Percentiles rank a stretch among this genome's conserved stretches.
These are phyloP conservation scores for Podospora australis DNA, from an alignment of 495 filamentous ascomycete genomes.

Conservation along the genomic window DNA sequence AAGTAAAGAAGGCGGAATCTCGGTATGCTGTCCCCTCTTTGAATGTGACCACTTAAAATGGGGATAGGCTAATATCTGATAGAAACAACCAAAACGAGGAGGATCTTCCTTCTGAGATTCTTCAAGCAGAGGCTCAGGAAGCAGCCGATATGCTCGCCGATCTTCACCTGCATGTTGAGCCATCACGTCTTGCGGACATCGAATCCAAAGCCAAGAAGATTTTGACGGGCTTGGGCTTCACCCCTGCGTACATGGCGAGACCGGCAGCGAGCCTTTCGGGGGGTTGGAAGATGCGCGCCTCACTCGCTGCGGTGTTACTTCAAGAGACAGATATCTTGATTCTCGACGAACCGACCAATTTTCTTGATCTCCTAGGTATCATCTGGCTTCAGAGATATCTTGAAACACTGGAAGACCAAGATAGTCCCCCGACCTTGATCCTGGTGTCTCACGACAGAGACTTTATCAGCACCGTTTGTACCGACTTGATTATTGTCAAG, in stretches of 20 bases:
- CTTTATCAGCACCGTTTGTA: slow-evolving; percentile 64
- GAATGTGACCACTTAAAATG: no score
- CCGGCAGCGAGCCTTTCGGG: slow-evolving; percentile 62
- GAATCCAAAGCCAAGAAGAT: slow-evolving; percentile 58
- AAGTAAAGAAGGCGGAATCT: slow-evolving; percentile 47
- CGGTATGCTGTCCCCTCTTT: no score
- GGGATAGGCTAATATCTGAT: no score
- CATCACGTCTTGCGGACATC: slow-evolving; percentile 42
- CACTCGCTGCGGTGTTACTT: slow-evolving; percentile 59
- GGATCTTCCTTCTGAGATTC: slow-evolving; percentile 45
- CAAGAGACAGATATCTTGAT: slow-evolving; percentile 72
- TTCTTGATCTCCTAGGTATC: slow-evolving; percentile 72
- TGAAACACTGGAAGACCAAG: slow-evolving; percentile 36
- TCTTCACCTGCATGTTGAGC: slow-evolving; percentile 53
- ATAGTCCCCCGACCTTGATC: slow-evolving; percentile 48
- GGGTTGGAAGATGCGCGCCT: slow-evolving; percentile 71
- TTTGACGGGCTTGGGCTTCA: slow-evolving; percentile 66
- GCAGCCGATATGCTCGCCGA: slow-evolving; percentile 57
- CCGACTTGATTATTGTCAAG: slow-evolving; percentile 68
- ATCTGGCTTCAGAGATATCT: slow-evolving; percentile 76
- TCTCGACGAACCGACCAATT: slow-evolving; percentile 84
- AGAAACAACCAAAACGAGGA: slow-evolving; percentile 51
- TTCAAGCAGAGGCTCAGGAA: slow-evolving; percentile 55
- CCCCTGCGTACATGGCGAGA: slow-evolving; percentile 48
- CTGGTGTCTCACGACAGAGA: slow-evolving; percentile 76